Percentiles rank a stretch among this genome's conserved stretches.
Evolutionary conservation across 495 filamentous ascomycete species (phyloP).

Genomic region (Neurospora hispaniola): DNA sequence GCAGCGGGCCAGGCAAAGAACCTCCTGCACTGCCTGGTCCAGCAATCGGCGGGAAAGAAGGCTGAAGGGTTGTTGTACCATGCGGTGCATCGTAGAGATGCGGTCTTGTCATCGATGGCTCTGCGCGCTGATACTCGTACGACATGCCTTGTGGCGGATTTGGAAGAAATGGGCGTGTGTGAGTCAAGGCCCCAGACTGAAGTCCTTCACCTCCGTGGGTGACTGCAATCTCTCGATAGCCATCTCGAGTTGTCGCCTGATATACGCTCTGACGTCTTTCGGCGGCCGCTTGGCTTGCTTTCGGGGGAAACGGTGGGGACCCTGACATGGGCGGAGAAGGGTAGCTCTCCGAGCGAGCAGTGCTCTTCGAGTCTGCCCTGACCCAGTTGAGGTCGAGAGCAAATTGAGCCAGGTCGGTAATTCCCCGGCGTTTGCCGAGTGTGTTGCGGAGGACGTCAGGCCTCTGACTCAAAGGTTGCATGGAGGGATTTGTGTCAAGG

Average conservation of each 20-base stretch:
- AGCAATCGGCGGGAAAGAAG: slow-evolving; percentile 26
- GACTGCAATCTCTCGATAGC: slow-evolving; percentile 31
- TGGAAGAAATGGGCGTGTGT: slow-evolving; percentile 26
- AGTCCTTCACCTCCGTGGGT: slow-evolving; percentile 32
- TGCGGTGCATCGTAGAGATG: slow-evolving; percentile 27
- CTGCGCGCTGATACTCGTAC: slow-evolving; percentile 29
- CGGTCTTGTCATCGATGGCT: slow-evolving; percentile 24
- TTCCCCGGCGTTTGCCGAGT: slow-evolving; percentile 51
- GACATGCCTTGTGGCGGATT: slow-evolving; percentile 30
- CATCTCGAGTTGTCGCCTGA: slow-evolving; percentile 37
- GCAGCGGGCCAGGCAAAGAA: slow-evolving; percentile 16
- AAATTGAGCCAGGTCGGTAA: slow-evolving; percentile 54
- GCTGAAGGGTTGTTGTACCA: slow-evolving; percentile 18
- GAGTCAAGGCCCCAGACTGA: slow-evolving; percentile 20
- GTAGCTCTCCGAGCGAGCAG: slow-evolving; percentile 54
- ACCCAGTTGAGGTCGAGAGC: slow-evolving; percentile 59
- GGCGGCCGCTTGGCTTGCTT: slow-evolving; percentile 49
- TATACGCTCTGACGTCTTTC: slow-evolving; percentile 45
- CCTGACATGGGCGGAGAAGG: slow-evolving; percentile 81
- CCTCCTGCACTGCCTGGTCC: slow-evolving; percentile 11
- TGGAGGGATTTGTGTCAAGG: slow-evolving; percentile 27
- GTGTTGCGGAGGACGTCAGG: slow-evolving; percentile 35
- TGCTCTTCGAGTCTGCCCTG: slow-evolving; percentile 55
- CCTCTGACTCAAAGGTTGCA: slow-evolving; percentile 37
- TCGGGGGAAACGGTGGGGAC: slow-evolving; percentile 58